Evolutionary conservation across 306 rosid genomes (phyloP).

Genomic region (Medicago ruthenica): DNA sequence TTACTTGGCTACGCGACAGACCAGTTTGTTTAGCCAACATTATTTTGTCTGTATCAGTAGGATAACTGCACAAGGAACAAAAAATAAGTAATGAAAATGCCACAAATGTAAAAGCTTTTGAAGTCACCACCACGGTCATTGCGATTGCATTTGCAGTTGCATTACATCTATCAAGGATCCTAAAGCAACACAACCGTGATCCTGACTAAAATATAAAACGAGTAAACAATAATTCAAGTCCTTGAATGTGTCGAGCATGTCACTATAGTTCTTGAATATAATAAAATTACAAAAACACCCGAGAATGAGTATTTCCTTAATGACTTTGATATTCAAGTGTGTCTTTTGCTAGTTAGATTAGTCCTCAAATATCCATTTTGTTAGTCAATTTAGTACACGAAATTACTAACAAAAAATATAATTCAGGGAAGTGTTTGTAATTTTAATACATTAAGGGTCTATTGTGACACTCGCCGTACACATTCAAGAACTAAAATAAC

Average conservation of each 20-base stretch:
- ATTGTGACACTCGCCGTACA: not conserved
- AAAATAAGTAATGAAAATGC: constrained; percentile 14
- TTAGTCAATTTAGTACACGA: not conserved
- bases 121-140: no score
- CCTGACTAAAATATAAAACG: no score
- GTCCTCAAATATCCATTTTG: not conserved
- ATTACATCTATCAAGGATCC: no score
- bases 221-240: no score
- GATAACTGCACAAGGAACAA: constrained; percentile 60
- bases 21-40: constrained; percentile 95
- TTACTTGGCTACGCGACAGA: constrained; percentile 88
- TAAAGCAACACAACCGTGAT: no score
- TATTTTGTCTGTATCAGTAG: constrained; percentile 84
- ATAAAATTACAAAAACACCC: no score
- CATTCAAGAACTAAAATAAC: not conserved
- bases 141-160: no score
- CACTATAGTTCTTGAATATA: no score
- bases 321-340: no score
- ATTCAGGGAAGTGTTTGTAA: not conserved
- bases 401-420: not conserved
- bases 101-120: not conserved
- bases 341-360: not conserved
- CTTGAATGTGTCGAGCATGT: no score
- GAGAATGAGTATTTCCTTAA: no score
- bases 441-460: not conserved